Conservation (phyloP, 371 early-diverging fungal genomes). For the Paraphysoderma sedebokerense region DNA sequence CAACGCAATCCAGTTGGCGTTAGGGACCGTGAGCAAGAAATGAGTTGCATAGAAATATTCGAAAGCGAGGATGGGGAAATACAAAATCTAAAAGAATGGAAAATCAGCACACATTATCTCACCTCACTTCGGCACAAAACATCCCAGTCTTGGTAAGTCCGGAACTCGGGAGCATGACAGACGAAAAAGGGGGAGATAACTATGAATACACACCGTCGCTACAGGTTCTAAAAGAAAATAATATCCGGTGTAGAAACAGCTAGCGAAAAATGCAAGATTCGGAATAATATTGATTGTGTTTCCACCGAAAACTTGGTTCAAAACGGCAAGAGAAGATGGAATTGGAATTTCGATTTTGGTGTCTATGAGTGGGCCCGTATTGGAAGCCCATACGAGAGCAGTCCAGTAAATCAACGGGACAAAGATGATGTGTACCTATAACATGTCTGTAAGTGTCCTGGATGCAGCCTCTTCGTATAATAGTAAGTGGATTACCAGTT, state of each 20-base stretch:
- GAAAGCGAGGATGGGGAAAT: slow-evolving; percentile 35
- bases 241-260: slow-evolving; percentile 41
- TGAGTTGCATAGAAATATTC: slow-evolving; percentile 32
- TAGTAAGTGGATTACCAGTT: too few relatives aligned
- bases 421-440: slow-evolving; percentile 81
- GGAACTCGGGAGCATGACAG: slow-evolving; percentile 1
- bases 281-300: slow-evolving; percentile 10
- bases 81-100: slow-evolving; percentile 17
- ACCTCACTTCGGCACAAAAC: background rate
- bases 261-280: slow-evolving; percentile 35
- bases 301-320: background rate
- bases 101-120: background rate
- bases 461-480: too few relatives aligned
- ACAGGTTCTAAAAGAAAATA: slow-evolving; percentile 62
- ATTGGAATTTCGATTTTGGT: background rate
- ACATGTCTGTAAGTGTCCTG: too few relatives aligned
- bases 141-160: background rate
- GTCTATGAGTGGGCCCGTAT: slow-evolving; percentile 29
- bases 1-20: slow-evolving; percentile 31
- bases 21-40: slow-evolving; percentile 23
- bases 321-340: background rate
- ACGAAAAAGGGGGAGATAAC: background rate
- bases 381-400: slow-evolving; percentile 37
- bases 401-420: slow-evolving; percentile 83
- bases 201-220: slow-evolving; percentile 39